phyloP scores from a whole-genome alignment of 1,284 basidiomycete species.

The Puccinia coronata region DNA sequence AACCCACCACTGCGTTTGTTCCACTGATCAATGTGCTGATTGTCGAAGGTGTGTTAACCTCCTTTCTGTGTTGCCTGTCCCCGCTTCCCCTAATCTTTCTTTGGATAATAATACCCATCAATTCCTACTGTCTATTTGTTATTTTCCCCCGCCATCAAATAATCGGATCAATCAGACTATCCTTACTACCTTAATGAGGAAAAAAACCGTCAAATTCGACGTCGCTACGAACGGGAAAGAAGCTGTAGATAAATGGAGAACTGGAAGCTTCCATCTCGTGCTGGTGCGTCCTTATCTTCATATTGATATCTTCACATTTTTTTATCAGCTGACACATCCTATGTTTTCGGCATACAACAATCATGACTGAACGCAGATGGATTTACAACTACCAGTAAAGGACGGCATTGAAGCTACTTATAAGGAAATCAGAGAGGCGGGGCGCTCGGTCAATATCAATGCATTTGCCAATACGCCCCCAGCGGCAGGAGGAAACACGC shows the following conservation, averaged over 20 bases:
- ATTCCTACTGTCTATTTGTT: neutral
- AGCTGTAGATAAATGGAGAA: constrained; percentile 93
- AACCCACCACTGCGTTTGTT: constrained; percentile 60
- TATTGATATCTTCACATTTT: neutral
- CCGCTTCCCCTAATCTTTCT: constrained; percentile 35
- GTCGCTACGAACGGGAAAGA: constrained; percentile 93
- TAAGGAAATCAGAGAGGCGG: constrained; percentile 89
- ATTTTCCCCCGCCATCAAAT: constrained; percentile 64
- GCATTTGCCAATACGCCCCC: constrained; percentile 70
- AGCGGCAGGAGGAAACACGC: constrained; percentile 55
- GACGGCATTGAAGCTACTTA: constrained; percentile 95
- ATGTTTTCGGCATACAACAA: no score
- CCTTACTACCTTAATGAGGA: constrained; percentile 89
- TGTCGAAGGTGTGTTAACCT: constrained; percentile 82
- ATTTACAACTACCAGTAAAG: constrained; percentile 99
- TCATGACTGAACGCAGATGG: constrained; percentile 89
- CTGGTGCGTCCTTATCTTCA: constrained; percentile 66
- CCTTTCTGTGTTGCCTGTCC: no score
- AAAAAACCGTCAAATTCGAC: constrained; percentile 93
- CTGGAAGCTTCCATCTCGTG: constrained; percentile 91
- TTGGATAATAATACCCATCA: constrained; percentile 50
- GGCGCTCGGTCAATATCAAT: constrained; percentile 69
- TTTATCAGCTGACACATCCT: neutral
- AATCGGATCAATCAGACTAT: constrained; percentile 99
- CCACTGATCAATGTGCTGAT: constrained; percentile 94